Evolutionary conservation across 2,329 filamentous ascomycete genomes (phyloP), one percentile per base, ranked within the genome.

Genomic region (Neospermospora avenae): DNA sequence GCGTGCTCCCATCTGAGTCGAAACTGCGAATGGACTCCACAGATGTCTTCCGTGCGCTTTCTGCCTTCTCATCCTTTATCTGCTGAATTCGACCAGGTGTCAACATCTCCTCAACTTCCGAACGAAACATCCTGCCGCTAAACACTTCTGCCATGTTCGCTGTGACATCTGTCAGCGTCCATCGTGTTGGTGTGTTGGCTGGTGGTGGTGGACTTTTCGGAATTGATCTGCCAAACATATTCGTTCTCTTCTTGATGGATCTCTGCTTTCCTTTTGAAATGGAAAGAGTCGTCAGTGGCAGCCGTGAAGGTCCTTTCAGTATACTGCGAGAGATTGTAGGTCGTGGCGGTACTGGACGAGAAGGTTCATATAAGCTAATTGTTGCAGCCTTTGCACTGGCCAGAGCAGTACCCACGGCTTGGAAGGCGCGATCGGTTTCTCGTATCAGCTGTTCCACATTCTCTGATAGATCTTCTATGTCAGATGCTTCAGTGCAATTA

Each of bases 61-160:
- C 57, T 44, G 60, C 54, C 35, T 58, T 56, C 13, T 48, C 55
- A 18, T 61, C 59, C 51, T 66, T 62, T 16, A 74, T 59, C 22
- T 74, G 72, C 64, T 82, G 77, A 24, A 85, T 73, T 39, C 79
- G 78, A 35, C 77, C 76, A 18, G 82, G 79, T 11, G 82, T 81
- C 13, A 85, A 71, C 75, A 85, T 83, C 72, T 87, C 84, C 55
- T 85, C 81, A 0, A 78, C 83, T 62, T 86, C 82, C 56, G 82
- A 76, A 49, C 77, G 77, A 68, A 86, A 84, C 48, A 81, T 75
- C 45, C 80, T 81, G 18, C 80, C 78, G 44, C 75, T 80, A 60
- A 87, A 77, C 11, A 84, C 74, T 31, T 83, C 83, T n/a, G 80
- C 77, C 66, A 86, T 76, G 63, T 83, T 84, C 55, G 83, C 81